Conservation (phyloP, 148 eudicot genomes). For the Vaccinium vitisidaea region DNA sequence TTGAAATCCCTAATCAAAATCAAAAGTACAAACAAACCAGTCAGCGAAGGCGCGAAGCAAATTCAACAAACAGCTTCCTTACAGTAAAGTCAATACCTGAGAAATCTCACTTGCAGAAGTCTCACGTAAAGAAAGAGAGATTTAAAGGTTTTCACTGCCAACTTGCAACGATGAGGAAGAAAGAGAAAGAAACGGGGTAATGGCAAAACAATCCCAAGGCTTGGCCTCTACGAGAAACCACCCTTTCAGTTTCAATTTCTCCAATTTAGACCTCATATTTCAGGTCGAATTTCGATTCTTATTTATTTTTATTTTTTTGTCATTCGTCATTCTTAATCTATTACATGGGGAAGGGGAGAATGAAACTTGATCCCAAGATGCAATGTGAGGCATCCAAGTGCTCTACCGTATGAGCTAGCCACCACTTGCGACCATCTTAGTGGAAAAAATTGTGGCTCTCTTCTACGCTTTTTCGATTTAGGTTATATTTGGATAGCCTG, state of each 20-base stretch:
- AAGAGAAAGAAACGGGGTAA: neutral
- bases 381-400: no score
- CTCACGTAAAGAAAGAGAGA: neutral
- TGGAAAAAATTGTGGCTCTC: neutral
- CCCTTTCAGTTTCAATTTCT: neutral
- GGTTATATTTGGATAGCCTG: no score
- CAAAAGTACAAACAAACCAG: neutral
- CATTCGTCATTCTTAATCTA: no score
- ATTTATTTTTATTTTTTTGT: no score
- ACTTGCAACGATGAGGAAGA: neutral
- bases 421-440: neutral
- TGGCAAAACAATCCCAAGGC: neutral
- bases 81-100: neutral
- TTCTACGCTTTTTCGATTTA: no score
- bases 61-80: neutral
- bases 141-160: neutral
- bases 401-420: no score
- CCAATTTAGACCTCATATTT: neutral
- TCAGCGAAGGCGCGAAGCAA: neutral
- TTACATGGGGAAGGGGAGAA: no score
- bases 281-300: no score
- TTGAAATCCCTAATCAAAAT: slow-evolving; percentile 1
- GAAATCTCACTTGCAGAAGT: no score
- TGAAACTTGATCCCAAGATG: no score
- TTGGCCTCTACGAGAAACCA: neutral